A percentile compares a stretch with the other conserved stretches of the same genome.
Evolutionary conservation across 148 eudicot species (phyloP).

Genomic region (Selenicereus undatus): DNA sequence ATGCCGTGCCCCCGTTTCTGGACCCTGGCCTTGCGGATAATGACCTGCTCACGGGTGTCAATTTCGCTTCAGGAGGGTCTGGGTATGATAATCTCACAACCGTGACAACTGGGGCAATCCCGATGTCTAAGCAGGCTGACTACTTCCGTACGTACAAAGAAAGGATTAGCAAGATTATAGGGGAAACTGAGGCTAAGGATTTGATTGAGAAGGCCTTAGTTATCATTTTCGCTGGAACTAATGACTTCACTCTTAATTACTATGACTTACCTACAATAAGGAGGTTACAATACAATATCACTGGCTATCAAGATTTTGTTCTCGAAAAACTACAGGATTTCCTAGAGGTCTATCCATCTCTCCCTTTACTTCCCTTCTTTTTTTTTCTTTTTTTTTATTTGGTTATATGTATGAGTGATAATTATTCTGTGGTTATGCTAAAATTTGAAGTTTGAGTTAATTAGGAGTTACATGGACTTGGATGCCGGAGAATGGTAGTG

Average conservation of each 20-base stretch:
- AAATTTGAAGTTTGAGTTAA: slow-evolving; percentile 10
- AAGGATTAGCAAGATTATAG: slow-evolving; percentile 27
- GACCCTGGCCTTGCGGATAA: slow-evolving; percentile 28
- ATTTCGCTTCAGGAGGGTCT: slow-evolving; percentile 51
- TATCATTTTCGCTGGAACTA: slow-evolving; percentile 43
- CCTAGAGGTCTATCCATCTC: slow-evolving; percentile 43
- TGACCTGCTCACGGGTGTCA: slow-evolving; percentile 40
- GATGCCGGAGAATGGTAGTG: slow-evolving; percentile 42
- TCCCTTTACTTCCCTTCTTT: too few relatives aligned
- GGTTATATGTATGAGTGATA: too few relatives aligned
- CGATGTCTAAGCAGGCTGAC: slow-evolving; percentile 36
- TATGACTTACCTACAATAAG: slow-evolving; percentile 40
- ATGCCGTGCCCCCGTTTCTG: slow-evolving; percentile 39
- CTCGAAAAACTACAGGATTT: slow-evolving; percentile 32
- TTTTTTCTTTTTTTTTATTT: too few relatives aligned
- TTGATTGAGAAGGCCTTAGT: slow-evolving; percentile 35
- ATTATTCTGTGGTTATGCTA: neutral
- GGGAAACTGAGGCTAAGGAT: slow-evolving; percentile 34
- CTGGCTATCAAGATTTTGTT: slow-evolving; percentile 42
- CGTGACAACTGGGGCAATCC: slow-evolving; percentile 16
- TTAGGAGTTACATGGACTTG: slow-evolving; percentile 44
- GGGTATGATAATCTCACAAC: slow-evolving; percentile 41
- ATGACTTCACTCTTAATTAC: slow-evolving; percentile 50
- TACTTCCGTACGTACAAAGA: slow-evolving; percentile 31
- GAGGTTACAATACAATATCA: slow-evolving; percentile 29